These are phyloP conservation scores for Penicillium polonicum DNA, from an alignment of 2,329 filamentous ascomycete species.

Conservation along the genomic window DNA sequence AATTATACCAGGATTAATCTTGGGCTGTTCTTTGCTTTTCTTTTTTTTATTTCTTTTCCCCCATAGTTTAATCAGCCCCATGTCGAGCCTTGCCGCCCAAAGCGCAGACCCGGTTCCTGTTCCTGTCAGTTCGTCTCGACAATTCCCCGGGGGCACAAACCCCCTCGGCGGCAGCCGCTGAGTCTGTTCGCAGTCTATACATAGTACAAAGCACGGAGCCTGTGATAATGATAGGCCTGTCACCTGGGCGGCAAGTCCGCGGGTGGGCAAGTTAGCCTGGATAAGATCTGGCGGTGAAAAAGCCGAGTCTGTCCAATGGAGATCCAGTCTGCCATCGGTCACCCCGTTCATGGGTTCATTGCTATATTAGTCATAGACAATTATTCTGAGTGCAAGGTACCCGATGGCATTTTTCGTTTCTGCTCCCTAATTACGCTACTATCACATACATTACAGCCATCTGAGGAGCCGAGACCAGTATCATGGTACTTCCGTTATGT, in stretches of 20 bases:
- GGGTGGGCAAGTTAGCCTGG: constrained; percentile 4
- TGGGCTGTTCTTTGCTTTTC: not conserved
- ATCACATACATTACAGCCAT: not conserved
- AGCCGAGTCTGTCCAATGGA: constrained; percentile 20
- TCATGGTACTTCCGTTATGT: not conserved
- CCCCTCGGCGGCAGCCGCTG: constrained; percentile 9
- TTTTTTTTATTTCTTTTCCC: not conserved
- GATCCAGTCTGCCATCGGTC: constrained; percentile 7
- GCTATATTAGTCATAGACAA: constrained; percentile 2
- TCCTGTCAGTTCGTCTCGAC: not conserved
- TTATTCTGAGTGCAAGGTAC: not conserved
- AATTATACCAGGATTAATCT: not conserved
- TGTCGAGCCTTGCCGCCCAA: constrained; percentile 5
- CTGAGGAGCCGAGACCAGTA: not conserved
- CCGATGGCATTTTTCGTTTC: not conserved
- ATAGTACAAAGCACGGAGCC: constrained; percentile 3
- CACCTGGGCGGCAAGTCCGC: constrained; percentile 11
- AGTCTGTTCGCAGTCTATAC: constrained; percentile 20
- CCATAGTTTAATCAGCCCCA: not conserved
- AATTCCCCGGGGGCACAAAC: constrained; percentile 5
- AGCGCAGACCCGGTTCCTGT: constrained; percentile 1
- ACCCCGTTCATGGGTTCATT: not conserved
- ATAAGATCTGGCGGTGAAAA: constrained; percentile 24
- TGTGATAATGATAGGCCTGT: constrained; percentile 18
- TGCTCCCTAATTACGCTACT: not conserved